Evolutionary conservation across 495 filamentous ascomycete genomes (phyloP).

Genomic region (Hypoxylon crocopeplum): DNA sequence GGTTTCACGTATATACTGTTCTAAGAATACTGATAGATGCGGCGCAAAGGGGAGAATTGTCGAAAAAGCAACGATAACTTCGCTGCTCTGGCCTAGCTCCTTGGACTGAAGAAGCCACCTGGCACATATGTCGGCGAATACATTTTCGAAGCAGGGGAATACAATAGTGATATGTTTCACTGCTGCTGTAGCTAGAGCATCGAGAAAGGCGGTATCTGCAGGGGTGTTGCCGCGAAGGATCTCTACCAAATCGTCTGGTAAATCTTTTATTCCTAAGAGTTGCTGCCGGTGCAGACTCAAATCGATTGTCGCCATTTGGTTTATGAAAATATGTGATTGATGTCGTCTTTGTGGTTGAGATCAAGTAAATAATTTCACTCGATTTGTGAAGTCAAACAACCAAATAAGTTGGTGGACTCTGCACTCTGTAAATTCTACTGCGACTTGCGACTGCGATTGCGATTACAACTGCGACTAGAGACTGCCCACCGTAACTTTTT

Average conservation of each 20-base stretch:
- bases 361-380: too few relatives aligned
- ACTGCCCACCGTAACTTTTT: constrained; percentile 35
- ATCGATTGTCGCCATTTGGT: constrained; percentile 53
- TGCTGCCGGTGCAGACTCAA: constrained; percentile 48
- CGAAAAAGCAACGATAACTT: constrained; percentile 74
- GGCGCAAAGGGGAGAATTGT: constrained; percentile 81
- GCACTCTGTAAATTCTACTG: too few relatives aligned
- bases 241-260: constrained; percentile 70
- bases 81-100: constrained; percentile 48
- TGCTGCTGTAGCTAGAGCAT: constrained; percentile 70
- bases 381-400: too few relatives aligned
- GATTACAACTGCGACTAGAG: too few relatives aligned
- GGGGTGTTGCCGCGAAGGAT: constrained; percentile 68
- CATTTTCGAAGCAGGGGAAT: constrained; percentile 70
- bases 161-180: constrained; percentile 69
- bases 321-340: constrained; percentile 27
- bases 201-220: constrained; percentile 71
- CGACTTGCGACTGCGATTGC: too few relatives aligned
- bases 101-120: constrained; percentile 65
- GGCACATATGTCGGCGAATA: constrained; percentile 81
- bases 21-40: constrained; percentile 65
- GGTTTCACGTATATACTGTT: constrained; percentile 49
- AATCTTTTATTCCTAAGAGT: constrained; percentile 51
- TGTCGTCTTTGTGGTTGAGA: too few relatives aligned
- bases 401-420: too few relatives aligned